These are phyloP conservation scores for Sporothrix brasiliensis DNA, from an alignment of 2,329 filamentous ascomycete genomes.

Conservation along the genomic window DNA sequence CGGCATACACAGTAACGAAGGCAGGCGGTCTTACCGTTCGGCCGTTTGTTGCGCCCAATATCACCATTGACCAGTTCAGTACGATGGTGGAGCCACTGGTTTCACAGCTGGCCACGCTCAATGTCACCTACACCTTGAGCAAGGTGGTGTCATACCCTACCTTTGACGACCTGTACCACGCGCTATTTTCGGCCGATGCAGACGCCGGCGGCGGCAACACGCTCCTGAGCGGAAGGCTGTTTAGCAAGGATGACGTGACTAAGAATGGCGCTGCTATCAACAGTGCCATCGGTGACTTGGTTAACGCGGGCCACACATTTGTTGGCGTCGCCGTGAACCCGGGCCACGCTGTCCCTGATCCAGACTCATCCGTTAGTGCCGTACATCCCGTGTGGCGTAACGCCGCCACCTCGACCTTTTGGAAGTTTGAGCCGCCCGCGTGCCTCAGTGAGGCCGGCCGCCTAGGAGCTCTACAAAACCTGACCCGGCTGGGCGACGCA, in stretches of 20 bases:
- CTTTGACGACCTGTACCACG: constrained; percentile 45
- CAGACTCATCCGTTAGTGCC: constrained; percentile 22
- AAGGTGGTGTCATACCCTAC: constrained; percentile 41
- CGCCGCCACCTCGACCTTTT: constrained; percentile 18
- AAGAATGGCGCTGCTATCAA: constrained; percentile 44
- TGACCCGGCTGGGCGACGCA: constrained; percentile 29
- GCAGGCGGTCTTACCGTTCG: constrained; percentile 46
- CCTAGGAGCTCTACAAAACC: not conserved
- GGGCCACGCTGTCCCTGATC: constrained; percentile 29
- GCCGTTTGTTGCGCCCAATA: constrained; percentile 45
- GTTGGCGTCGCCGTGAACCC: constrained; percentile 33
- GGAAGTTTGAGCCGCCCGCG: constrained; percentile 15
- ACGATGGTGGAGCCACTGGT: constrained; percentile 36
- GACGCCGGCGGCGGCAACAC: constrained; percentile 42
- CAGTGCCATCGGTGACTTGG: constrained; percentile 41
- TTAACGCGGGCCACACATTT: constrained; percentile 32
- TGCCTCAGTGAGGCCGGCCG: constrained; percentile 24
- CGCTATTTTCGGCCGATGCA: constrained; percentile 30
- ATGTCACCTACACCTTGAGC: constrained; percentile 41
- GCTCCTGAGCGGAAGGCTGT: constrained; percentile 47
- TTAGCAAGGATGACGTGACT: constrained; percentile 45
- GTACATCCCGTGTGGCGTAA: constrained; percentile 33
- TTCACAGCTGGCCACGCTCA: constrained; percentile 44
- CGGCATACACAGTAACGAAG: constrained; percentile 49
- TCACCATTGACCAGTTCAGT: constrained; percentile 41